Base-by-base conservation (phyloP, 2,329 filamentous ascomycete species). In the Plectosphaerella plurivora region DNA sequence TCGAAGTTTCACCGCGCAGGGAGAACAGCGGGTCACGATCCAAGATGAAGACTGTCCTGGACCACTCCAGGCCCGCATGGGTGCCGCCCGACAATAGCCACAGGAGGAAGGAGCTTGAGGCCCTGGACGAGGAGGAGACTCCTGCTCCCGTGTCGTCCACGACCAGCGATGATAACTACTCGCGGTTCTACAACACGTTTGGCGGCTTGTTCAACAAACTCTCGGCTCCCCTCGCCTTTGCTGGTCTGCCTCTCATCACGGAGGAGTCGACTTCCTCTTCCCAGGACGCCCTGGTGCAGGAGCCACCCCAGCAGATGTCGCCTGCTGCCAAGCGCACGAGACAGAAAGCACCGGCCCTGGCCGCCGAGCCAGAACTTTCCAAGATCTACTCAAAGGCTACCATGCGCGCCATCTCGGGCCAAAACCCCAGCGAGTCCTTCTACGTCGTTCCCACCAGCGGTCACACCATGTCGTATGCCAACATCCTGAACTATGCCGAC, bases 401-500 rank as follows among this genome's bases (percentile, higher is more conserved):
- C 4, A 79, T 97, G 51, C 82, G 87, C 49, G 90, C 92, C 1
- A 79, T 96, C 42, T 79, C 84, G 18, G 83, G 83, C 1, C 79
- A 85, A 25, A 78, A 79, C 15, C 74, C 81, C 15, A 82, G 78
- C 53, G 88, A 89, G 61, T 94, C 89, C 9, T 99, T 99, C 73
- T 97, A 97, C 66, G 88, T 97, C 1, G 94, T 99, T 1, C 94
- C 93, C 4, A 89, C 89, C 0, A 91, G 89, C 16, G 93, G 94
- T 5, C 91, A 93, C 57, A 97, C 91, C 3, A 87, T 92, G 55
- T 94, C 91, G 0, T 99, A 97, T 64, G 92, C 94, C 45, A 91
- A 88, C 56, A 97, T 99, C 50, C 75, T 96, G 18, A 87, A 76
- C 42, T 86, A 83, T 59, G 83, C 82, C 36, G 81, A 85, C 57